phyloP scores from a whole-genome alignment of 805 yeast species.

The Yarrowia sp. region DNA sequence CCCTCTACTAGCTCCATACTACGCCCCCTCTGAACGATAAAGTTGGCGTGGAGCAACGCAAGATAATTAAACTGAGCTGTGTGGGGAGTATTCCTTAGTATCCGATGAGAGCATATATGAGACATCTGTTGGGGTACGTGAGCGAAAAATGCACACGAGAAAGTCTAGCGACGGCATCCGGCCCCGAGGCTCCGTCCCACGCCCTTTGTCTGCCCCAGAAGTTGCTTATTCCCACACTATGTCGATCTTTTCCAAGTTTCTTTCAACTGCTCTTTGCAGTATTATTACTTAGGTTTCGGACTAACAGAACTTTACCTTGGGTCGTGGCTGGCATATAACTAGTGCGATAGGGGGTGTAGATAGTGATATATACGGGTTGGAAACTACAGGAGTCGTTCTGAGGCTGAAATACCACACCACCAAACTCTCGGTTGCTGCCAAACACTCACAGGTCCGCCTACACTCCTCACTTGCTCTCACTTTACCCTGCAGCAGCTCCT shows the following conservation, averaged over 20 bases:
- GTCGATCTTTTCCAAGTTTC: not conserved
- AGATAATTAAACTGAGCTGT: not conserved
- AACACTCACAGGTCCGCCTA: conserved; percentile 3
- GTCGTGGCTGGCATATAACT: not conserved
- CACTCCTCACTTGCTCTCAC: not conserved
- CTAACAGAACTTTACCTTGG: not conserved
- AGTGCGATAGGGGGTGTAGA: not conserved
- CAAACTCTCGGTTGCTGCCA: not conserved
- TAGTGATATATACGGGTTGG: not conserved
- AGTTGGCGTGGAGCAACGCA: conserved; percentile 14
- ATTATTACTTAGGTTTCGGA: conserved; percentile 2
- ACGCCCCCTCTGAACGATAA: not conserved
- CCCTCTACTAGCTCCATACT: not conserved
- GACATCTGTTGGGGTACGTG: not conserved
- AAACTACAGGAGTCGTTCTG: no score
- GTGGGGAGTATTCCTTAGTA: conserved; percentile 1
- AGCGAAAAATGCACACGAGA: no score
- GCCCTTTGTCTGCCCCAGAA: not conserved
- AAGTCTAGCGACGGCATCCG: no score
- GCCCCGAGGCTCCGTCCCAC: not conserved
- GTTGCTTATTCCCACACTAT: not conserved
- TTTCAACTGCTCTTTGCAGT: not conserved
- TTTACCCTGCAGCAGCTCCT: conserved; percentile 26
- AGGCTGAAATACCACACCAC: not conserved
- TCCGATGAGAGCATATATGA: no score